Conservation (phyloP, 768 basidiomycete genomes). For the Paxillus rubicundulus region DNA sequence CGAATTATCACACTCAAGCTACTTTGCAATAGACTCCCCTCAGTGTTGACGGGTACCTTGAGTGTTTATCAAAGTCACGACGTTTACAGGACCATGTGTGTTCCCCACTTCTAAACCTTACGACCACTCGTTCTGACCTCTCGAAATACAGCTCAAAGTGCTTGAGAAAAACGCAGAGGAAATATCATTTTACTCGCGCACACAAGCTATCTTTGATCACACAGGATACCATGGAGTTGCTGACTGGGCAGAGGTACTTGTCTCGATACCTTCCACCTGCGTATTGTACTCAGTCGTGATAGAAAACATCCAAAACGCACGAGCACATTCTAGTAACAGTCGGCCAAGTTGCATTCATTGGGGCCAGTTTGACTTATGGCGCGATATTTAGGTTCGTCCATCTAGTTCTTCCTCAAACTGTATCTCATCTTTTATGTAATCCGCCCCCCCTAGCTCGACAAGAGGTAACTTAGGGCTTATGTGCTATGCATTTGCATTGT, state of each 20-base stretch:
- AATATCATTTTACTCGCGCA: constrained; percentile 6
- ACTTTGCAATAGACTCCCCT: no score
- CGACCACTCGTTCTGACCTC: not conserved
- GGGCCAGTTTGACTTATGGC: constrained; percentile 26
- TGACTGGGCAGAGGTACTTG: constrained; percentile 18
- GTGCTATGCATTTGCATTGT: constrained; percentile 29
- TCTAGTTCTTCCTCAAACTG: not conserved
- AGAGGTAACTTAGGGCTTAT: constrained; percentile 25
- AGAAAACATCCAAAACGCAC: constrained; percentile 9
- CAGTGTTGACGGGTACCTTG: not conserved
- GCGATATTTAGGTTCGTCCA: constrained; percentile 23
- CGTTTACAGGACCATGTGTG: constrained; percentile 1
- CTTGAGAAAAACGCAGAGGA: not conserved
- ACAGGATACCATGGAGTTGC: constrained; percentile 22
- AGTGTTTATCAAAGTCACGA: constrained; percentile 1
- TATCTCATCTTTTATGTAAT: not conserved
- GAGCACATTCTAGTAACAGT: constrained; percentile 1
- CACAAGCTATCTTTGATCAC: constrained; percentile 18
- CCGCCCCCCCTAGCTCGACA: constrained; percentile 5
- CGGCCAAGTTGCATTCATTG: constrained; percentile 10
- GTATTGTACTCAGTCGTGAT: not conserved
- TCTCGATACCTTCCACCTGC: not conserved
- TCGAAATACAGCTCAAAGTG: not conserved
- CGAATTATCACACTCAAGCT: not conserved
- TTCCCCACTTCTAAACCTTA: not conserved